Percentiles rank a stretch among this genome's conserved stretches.
Evolutionary conservation across 768 basidiomycete genomes (phyloP).

Genomic region (Leccinellum albellum): DNA sequence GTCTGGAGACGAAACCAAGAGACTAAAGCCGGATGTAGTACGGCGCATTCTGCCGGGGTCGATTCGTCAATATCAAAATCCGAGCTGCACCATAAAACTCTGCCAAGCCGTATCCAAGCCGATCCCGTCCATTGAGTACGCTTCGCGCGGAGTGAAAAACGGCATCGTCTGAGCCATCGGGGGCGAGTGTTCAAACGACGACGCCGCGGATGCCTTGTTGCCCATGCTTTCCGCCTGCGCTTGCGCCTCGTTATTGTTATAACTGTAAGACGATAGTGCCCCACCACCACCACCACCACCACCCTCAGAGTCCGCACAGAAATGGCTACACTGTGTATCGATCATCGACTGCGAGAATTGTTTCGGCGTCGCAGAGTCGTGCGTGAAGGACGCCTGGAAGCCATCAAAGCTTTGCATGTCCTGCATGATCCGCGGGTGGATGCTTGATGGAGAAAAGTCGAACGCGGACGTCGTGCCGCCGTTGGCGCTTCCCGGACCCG

Average conservation of each 20-base stretch:
- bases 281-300: not conserved
- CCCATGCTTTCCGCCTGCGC: not conserved
- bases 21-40: not conserved
- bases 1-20: not conserved
- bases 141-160: not conserved
- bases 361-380: constrained; percentile 28
- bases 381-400: constrained; percentile 24
- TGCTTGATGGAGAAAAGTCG: constrained; percentile 7
- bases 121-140: constrained; percentile 22
- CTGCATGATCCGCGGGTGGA: constrained; percentile 42
- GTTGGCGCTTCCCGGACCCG: not conserved
- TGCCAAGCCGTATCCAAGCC: constrained; percentile 63
- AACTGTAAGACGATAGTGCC: not conserved
- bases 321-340: constrained; percentile 28
- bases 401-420: constrained; percentile 48
- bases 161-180: not conserved
- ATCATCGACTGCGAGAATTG: constrained; percentile 28
- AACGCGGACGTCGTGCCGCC: not conserved
- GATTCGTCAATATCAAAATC: constrained; percentile 34
- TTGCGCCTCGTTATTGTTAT: not conserved
- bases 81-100: constrained; percentile 65
- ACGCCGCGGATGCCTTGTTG: not conserved
- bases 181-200: not conserved
- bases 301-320: constrained; percentile 13
- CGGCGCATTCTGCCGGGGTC: not conserved